Percentiles rank a stretch among this genome's conserved stretches.
Evolutionary conservation across 257 asterid genomes (phyloP).

Genomic region (Rhazya stricta): DNA sequence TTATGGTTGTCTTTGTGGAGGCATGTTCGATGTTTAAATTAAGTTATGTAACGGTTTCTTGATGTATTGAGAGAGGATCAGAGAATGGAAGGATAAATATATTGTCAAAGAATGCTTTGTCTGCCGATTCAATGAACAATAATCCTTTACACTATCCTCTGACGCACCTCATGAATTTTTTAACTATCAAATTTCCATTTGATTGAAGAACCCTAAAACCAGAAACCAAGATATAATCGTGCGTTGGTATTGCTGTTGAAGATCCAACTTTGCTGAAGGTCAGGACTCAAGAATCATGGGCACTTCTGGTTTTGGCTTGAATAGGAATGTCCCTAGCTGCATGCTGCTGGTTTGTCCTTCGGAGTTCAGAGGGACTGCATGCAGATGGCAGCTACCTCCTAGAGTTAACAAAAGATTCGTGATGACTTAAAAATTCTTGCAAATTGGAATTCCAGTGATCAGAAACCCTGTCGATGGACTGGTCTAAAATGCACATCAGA

Average conservation of each 20-base stretch:
- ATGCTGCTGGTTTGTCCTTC: conserved; percentile 33
- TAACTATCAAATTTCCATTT: too few relatives aligned
- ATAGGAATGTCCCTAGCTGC: conserved; percentile 28
- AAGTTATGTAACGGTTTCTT: too few relatives aligned
- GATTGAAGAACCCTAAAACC: too few relatives aligned
- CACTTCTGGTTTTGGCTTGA: conserved; percentile 29
- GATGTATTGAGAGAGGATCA: not conserved
- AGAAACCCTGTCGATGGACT: conserved; percentile 68
- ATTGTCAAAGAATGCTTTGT: conserved; percentile 71
- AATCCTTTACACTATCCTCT: conserved; percentile 26
- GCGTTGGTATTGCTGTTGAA: too few relatives aligned
- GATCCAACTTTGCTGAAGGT: too few relatives aligned
- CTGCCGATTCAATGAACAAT: conserved; percentile 75
- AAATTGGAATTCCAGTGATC: conserved; percentile 66
- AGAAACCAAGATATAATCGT: conserved; percentile 2
- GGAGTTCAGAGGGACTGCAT: conserved; percentile 55
- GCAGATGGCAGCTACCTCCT: conserved; percentile 59
- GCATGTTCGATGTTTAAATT: too few relatives aligned
- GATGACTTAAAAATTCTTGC: conserved; percentile 42
- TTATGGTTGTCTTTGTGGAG: too few relatives aligned
- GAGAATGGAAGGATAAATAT: conserved; percentile 8
- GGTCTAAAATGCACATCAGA: conserved; percentile 66
- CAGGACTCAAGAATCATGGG: too few relatives aligned
- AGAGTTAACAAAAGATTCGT: conserved; percentile 54
- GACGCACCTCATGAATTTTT: conserved; percentile 22